phyloP scores from a whole-genome alignment of 352 stramenopile species.

The Blastocystis sp. region DNA sequence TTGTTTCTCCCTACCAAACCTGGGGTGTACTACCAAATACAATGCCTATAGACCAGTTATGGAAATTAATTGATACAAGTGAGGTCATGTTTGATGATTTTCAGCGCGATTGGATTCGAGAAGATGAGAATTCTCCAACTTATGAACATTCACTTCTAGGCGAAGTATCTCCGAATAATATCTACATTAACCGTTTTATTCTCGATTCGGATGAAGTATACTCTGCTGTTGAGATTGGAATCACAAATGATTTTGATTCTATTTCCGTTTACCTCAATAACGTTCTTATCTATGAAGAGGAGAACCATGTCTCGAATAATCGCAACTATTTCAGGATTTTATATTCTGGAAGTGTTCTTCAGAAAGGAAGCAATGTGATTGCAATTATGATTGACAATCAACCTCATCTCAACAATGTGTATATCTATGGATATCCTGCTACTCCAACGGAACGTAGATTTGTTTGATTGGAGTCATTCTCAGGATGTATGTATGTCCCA shows the following conservation, averaged over 20 bases:
- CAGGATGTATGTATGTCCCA: constrained; percentile 22
- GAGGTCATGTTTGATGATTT: not conserved
- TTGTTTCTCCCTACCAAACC: constrained; percentile 31
- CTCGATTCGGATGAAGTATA: not conserved
- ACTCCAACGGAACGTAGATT: not conserved
- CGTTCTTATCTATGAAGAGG: not conserved
- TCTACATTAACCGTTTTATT: constrained; percentile 32
- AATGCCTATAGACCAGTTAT: not conserved
- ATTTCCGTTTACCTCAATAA: constrained; percentile 9
- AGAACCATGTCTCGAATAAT: not conserved
- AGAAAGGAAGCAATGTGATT: not conserved
- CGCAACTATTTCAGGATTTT: constrained; percentile 45
- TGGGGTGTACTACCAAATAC: not conserved
- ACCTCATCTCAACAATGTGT: constrained; percentile 39
- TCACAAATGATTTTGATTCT: constrained; percentile 39
- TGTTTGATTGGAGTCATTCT: not conserved
- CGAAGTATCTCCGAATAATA: not conserved
- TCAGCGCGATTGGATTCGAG: not conserved
- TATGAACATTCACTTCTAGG: constrained; percentile 9
- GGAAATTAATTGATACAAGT: not conserved
- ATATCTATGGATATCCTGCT: constrained; percentile 38
- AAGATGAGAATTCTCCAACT: constrained; percentile 40
- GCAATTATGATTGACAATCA: not conserved
- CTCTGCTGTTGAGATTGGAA: constrained; percentile 32
- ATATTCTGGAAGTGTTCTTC: not conserved